Base-by-base conservation (phyloP, 2,329 filamentous ascomycete species). In the Claviceps purpurea region DNA sequence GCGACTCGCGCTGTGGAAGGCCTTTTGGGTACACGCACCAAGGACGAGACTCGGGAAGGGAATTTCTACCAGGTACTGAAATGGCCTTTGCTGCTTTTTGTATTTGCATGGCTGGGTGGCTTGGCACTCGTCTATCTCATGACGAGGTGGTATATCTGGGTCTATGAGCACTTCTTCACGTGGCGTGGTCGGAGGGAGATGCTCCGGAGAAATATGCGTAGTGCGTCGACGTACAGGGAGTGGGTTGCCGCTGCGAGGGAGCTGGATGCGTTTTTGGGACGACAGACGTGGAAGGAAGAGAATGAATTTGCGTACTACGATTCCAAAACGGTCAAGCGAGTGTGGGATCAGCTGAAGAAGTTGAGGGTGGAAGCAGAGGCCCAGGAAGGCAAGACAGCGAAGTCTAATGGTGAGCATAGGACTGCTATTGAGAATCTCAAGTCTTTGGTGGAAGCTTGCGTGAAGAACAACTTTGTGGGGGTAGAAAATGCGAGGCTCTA, bases 381-480 rank as follows among this genome's bases (percentile, higher is more conserved):
- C 10, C 69, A 76, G 59, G 70, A 74, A 50, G 64, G 62, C 13
- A 70, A 71, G 39, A 62, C 62, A 4, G 65, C 67, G 26, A 57
- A 47, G 22, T 20, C 42, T 26, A 18, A 45, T 16, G 43, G 43
- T 16, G 65, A 68, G 8, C 65, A 70, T 49, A 72, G 77, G 54
- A 50, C 51, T 13, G 76, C 83, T 0, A 73, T 89, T 2, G 85
- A 91, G 56, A 88, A 93, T 51, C 74, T 98, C 51, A 84, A 82
- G 56, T 77, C 77, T 1, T 69, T 97, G 54, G 73, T 94, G 20
- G 89, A 95, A 70, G 88, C 87, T 14, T 97, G 90, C 64, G 85
- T 96, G 60, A 98, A 96, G 76, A 95, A 90, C 68, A 97, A 98
- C 64, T 98, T 97, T 68, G 89, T 88, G 18, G 93, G 93, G 0